Evolutionary conservation across 352 stramenopile genomes (phyloP), one percentile per base, ranked within the genome.

Genomic region (Phytophthora syringae): DNA sequence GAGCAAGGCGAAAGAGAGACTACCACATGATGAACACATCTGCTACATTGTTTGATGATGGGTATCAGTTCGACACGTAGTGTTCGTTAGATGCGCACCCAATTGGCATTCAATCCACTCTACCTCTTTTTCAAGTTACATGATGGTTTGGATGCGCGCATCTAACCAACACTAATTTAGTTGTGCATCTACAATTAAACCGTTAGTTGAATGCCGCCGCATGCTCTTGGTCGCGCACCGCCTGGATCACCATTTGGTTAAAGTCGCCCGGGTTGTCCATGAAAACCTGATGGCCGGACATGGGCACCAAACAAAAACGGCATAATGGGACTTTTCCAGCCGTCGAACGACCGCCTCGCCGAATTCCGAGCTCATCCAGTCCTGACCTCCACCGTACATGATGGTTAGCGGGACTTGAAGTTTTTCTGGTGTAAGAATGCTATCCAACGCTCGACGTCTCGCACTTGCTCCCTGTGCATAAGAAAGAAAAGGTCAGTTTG

Each of bases 211-310:
- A 78, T 50, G 30, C 3, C 5, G 72, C 48, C 16, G 72, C 72
- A 32, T 76, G 75, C 54, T 90, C 82, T 49, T 91, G 67, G 18
- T 89, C 79, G 60, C 81, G 80, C 52, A 93, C 80, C 20, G 82
- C 78, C 48, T 90, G 77, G 37, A 89, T 76, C 27, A 94, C 30
- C 56, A 90, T 82, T 52, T 77, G 70, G 61, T 93, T 92, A 48
- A 94, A 94, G 36, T 89, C 86, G 16, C 40, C 45, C 2, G 86
- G 81, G 65, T 94, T 93, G 79, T 94, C 86, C 86, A 94, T 93
- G 61, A 94, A 94, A 21, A 94, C 86, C 54, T 94, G 86, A 51
- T 94, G 86, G 9, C 86, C 86, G 0, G 86, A 84, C 4, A 74
- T 57, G 16, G 86, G 84, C 3, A 94, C 84, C 60, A 92, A 76